Conservation (phyloP, 305 asterid species). For the Fraxinus angustifolia region DNA sequence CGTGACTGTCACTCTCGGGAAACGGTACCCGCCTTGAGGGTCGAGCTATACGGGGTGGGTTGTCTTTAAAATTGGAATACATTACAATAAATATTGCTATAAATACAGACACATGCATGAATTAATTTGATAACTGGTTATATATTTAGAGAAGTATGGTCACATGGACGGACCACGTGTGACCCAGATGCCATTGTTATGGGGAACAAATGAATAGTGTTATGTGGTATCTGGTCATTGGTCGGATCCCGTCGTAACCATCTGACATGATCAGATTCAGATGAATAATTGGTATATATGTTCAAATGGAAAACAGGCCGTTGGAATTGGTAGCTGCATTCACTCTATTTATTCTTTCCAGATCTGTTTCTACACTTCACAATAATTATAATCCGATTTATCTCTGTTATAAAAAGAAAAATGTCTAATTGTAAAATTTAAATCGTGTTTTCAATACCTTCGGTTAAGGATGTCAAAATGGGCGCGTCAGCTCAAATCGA, state of each 20-base stretch:
- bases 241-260: slow-evolving; percentile 24
- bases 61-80: slow-evolving; percentile 4
- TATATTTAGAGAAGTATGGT: neutral
- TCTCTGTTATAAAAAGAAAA: too few species aligned
- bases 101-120: neutral
- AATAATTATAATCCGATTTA: neutral
- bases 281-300: slow-evolving; percentile 8
- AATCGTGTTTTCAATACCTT: neutral
- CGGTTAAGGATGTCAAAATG: neutral
- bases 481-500: neutral
- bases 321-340: neutral
- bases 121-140: neutral
- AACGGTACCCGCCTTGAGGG: slow-evolving; percentile 51
- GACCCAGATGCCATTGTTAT: slow-evolving; percentile 43
- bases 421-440: neutral
- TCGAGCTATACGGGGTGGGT: slow-evolving; percentile 29
- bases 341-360: neutral
- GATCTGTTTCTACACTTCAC: neutral
- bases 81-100: neutral
- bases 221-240: slow-evolving; percentile 26
- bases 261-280: slow-evolving; percentile 23
- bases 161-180: slow-evolving; percentile 36
- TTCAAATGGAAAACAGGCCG: neutral
- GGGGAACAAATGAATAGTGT: slow-evolving; percentile 40
- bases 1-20: slow-evolving; percentile 17